Evolutionary conservation across 2,329 filamentous ascomycete genomes (phyloP).

Genomic region (Raffaelea ambrosiae): DNA sequence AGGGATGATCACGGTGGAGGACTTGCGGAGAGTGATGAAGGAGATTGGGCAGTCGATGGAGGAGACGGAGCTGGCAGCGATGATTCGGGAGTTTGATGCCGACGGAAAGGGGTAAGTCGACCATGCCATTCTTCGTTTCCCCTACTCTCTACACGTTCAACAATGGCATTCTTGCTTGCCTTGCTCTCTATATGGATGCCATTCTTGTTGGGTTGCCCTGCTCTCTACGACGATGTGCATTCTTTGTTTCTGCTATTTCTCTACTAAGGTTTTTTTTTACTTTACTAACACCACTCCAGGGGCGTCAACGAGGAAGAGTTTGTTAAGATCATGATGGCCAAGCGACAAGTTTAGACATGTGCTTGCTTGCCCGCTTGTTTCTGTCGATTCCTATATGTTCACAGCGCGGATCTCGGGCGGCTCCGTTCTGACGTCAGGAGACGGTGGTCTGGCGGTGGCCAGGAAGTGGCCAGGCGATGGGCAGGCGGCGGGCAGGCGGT

Average conservation of each 20-base stretch:
- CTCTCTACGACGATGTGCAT: no score
- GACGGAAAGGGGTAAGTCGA: conserved; percentile 63
- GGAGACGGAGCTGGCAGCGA: conserved; percentile 84
- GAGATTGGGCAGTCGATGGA: conserved; percentile 89
- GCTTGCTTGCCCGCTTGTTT: not conserved
- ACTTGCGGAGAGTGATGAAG: conserved; percentile 76
- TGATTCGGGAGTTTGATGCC: conserved; percentile 98
- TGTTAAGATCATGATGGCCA: conserved; percentile 49
- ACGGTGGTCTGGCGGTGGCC: no score
- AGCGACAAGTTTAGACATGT: conserved; percentile 15
- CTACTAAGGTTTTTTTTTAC: no score
- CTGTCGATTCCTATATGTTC: no score
- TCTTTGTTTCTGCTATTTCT: no score
- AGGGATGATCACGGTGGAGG: conserved; percentile 81
- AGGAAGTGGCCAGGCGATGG: no score
- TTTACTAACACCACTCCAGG: conserved; percentile 5
- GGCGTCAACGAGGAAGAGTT: conserved; percentile 64
- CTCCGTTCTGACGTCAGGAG: no score
- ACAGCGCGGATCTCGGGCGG: no score
- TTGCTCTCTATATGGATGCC: not conserved
- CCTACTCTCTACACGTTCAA: not conserved
- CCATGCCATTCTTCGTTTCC: not conserved
- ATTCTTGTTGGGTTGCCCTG: no score
- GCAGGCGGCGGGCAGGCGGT: no score
- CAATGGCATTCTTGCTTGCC: no score